Base-by-base conservation (phyloP, 257 asterid species). In the Lithospermum erythrorhizon region DNA sequence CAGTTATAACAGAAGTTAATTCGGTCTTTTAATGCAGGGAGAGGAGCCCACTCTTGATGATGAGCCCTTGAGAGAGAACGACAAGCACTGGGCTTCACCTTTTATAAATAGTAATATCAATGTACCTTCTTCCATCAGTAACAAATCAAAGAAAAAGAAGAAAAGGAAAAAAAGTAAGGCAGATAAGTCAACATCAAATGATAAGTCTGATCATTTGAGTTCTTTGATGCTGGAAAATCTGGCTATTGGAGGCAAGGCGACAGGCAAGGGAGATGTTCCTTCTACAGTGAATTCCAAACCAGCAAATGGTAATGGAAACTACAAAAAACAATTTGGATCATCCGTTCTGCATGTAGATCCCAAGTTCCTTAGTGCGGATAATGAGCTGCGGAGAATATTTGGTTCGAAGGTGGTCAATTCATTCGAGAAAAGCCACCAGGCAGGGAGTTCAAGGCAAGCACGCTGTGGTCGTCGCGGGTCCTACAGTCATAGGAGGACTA, bases 331-430 rank as follows among this genome's bases (percentile, higher is more conserved):
- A 45, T 54, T 37, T 61, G 73, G 72, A 29, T 71, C 79, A 45
- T 72, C 83, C 25, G 68, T 86, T 68, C 73, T 91, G 61, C 85
- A 73, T 71, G 81, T 91, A 58, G 93, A 91, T 68, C 98, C 94
- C 61, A 82, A 83, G 69, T 82, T 76, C 76, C 94, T 91, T 11
- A 81, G 73, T 77, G 95, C 95, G 10, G 96, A 91, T 67, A 91
- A 85, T 76, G 98, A 91, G 82, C 65, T 91, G 64, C 82, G 94
- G 57, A 83, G 95, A 75, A 91, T 91, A 66, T 91, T 91, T 72
- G 98, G 98, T 70, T 79, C 94, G 57, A 81, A 67, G 76, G 96
- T 91, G 58, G 96, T 91, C 54, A 86, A 82, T 59, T 81, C 95
- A 37, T 80, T 76, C 62, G 96, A 86, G 71, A 84, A 74, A 74